Percentiles rank a stretch among this genome's conserved stretches.
Evolutionary conservation across 441 rosid genomes (phyloP).

Genomic region (Adansonia gregorii): DNA sequence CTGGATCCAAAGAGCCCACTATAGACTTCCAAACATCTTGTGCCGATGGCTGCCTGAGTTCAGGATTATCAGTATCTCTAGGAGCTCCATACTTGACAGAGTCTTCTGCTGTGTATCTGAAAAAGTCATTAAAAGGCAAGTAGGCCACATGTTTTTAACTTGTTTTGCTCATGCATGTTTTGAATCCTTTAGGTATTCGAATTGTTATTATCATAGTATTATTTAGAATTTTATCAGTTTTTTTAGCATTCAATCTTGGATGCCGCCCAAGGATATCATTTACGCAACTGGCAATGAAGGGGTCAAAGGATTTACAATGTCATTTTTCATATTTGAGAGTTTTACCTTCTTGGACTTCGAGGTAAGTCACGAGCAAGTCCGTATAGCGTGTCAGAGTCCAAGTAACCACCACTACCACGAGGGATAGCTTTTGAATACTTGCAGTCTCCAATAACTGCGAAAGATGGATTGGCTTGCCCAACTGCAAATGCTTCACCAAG

Average conservation of each 20-base stretch:
- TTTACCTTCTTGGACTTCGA: conserved; percentile 81
- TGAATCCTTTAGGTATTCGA: background rate
- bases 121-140: conserved; percentile 21
- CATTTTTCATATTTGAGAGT: background rate
- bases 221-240: background rate
- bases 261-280: background rate
- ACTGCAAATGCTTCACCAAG: conserved; percentile 65
- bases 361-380: conserved; percentile 84
- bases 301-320: conserved; percentile 6
- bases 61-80: conserved; percentile 64
- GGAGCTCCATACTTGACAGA: conserved; percentile 64
- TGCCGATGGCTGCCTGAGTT: conserved; percentile 74
- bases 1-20: conserved; percentile 40
- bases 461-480: conserved; percentile 59
- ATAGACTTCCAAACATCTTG: conserved; percentile 71
- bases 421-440: conserved; percentile 74
- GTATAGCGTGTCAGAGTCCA: conserved; percentile 87
- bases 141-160: conserved; percentile 28
- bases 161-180: background rate
- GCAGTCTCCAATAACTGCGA: conserved; percentile 70
- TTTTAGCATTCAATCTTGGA: background rate
- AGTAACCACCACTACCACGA: conserved; percentile 78
- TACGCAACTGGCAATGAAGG: background rate
- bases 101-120: conserved; percentile 79
- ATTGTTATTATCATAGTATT: background rate